Evolutionary conservation across 2,329 filamentous ascomycete genomes (phyloP), one percentile per base, ranked within the genome.

Genomic region (Talaromyces sp.): DNA sequence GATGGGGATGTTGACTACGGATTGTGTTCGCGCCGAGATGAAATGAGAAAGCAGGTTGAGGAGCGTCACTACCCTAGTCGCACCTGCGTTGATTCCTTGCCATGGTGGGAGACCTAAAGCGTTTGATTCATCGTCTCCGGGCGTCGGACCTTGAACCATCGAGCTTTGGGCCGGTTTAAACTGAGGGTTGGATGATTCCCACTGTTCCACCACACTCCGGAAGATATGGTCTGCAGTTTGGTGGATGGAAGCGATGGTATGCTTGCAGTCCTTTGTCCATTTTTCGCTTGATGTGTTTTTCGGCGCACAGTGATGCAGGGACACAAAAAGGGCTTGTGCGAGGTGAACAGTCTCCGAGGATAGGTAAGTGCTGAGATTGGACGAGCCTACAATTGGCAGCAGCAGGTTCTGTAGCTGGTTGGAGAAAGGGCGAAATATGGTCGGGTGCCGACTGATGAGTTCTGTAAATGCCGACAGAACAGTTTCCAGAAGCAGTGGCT

Each of bases 231-330:
- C 89, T 49, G 89, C 86, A 1, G 90, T 89, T 27, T 78, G 75
- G 69, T 97, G 92, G 17, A 87, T 82, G 42, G 85, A 82, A 42
- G 82, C 81, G 27, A 96, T 78, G 11, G 88, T 80, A 8, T 79
- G 78, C 54, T 83, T 82, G 53, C 93, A 77, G 17, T 85, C 81
- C 67, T 85, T 89, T 17, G 81, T 80, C 93, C 93, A 97, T 74
- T 96, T 92, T 25, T 91, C 88, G 25, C 84, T 84, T 11, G 87
- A 85, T 19, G 86, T 86, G 63, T 90, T 88, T 75, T 96, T 97
- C 6, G 91, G 87, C 1, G 91, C 89, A 58, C 91, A 95, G 71
- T 88, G 87, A 65, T 92, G 88, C 54, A 96, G 80, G n/a, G 88
- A 81, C 9, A 91, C 82, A 55, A 87, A 82, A 1, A 96, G 75